Evolutionary conservation across 2,329 filamentous ascomycete species (phyloP), one percentile per base, ranked within the genome.

Genomic region (Fusarium siculi): DNA sequence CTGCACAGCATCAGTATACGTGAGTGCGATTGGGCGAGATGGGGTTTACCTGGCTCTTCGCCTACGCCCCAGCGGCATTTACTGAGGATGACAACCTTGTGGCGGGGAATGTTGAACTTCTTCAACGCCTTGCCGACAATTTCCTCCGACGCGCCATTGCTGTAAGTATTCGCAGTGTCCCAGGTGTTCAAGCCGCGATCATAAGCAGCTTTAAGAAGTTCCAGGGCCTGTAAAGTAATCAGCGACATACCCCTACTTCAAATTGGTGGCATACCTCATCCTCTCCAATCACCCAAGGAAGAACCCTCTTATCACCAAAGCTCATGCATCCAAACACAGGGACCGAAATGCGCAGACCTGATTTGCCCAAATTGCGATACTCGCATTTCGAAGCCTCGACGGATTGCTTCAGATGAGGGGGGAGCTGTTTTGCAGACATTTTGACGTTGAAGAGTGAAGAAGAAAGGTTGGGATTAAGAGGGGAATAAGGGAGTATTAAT

Each of bases 51-150:
- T 57, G 72, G 72, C 7, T 74, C 72, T 43, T 74, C 72, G 1
- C 72, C 68, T 1, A 74, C 72, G 0, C 56, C 72, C 72, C 72
- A 74, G 5, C 71, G 72, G 9, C 72, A 74, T 28, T 74, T 74
- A 21, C 44, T 74, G 0, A 74, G 15, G 4, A 74, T 74, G 7
- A 74, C 16, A 1, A 74, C 72, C 8, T 74, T 74, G 39, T 59
- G 50, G 9, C 72, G 72, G 5, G 72, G 72, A 7, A 74, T 74
- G 4, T 70, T 34, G 25, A 63, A 69, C 1, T 74, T 74, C 2
- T 74, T 74, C 9, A 74, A 19, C 0, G 72, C 72, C 3, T 74
- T 74, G 0, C 72, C 72, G 9, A 74, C 57, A 2, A 74, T 74
- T 5, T 69, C 72, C n/a, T 74, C 72, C 0, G 72, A 74, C 0